These are phyloP conservation scores for Venturia aucupariae DNA, from an alignment of 2,329 filamentous ascomycete species.

Conservation along the genomic window DNA sequence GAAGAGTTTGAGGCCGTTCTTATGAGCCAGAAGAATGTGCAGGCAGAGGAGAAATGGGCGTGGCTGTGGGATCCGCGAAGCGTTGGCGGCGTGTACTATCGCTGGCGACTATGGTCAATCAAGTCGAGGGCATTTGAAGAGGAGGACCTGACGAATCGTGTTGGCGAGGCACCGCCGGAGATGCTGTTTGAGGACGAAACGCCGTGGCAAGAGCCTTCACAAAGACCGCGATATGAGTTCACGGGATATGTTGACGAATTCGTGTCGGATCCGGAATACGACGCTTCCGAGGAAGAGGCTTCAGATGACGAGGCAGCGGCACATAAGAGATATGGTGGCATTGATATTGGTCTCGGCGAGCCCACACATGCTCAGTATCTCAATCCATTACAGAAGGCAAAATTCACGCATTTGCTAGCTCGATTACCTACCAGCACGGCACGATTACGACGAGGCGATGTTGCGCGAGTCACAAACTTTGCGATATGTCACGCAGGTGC, in stretches of 20 bases:
- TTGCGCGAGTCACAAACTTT: constrained; percentile 78
- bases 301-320: constrained; percentile 43
- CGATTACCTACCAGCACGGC: constrained; percentile 68
- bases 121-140: constrained; percentile 6
- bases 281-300: constrained; percentile 78
- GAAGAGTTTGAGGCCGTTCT: constrained; percentile 84
- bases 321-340: constrained; percentile 28
- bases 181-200: constrained; percentile 64
- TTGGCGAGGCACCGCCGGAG: constrained; percentile 23
- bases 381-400: constrained; percentile 74
- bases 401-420: constrained; percentile 73
- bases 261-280: constrained; percentile 73
- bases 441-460: constrained; percentile 70
- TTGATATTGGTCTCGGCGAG: constrained; percentile 21
- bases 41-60: constrained; percentile 80
- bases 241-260: constrained; percentile 68
- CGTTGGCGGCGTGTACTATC: constrained; percentile 77
- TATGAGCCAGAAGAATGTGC: constrained; percentile 77
- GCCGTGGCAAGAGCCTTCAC: constrained; percentile 68
- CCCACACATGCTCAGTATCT: constrained; percentile 55
- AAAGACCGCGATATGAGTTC: constrained; percentile 70
- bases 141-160: constrained; percentile 12
- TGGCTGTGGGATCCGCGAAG: constrained; percentile 87
- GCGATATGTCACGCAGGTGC: constrained; percentile 78
- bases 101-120: constrained; percentile 71